These are phyloP conservation scores for Backusella luteola DNA, from an alignment of 192 early-diverging fungal species.

Conservation along the genomic window DNA sequence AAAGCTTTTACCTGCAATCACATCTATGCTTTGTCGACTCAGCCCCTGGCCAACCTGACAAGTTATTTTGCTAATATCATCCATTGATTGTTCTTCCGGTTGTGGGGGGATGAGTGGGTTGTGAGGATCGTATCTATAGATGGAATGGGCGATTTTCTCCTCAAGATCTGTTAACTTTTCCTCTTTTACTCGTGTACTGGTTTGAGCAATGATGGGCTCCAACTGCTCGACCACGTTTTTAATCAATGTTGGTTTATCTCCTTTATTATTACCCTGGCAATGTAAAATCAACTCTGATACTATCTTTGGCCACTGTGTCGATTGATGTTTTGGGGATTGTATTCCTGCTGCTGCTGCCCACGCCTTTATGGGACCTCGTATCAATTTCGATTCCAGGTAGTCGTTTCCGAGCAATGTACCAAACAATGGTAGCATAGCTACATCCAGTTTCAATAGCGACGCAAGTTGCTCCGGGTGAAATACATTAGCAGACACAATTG, in stretches of 20 bases:
- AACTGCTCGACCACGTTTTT: slow-evolving; percentile 6
- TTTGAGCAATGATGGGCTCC: slow-evolving; percentile 13
- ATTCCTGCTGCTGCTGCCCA: background rate
- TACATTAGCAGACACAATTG: slow-evolving; percentile 31
- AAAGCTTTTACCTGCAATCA: slow-evolving; percentile 34
- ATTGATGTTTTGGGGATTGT: slow-evolving; percentile 8
- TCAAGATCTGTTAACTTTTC: slow-evolving; percentile 5
- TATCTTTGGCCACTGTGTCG: slow-evolving; percentile 16
- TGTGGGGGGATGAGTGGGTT: background rate
- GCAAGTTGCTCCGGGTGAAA: slow-evolving; percentile 40
- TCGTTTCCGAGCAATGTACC: slow-evolving; percentile 52
- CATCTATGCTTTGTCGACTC: slow-evolving; percentile 47
- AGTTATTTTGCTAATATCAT: background rate
- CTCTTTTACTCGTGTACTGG: background rate
- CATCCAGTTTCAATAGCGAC: slow-evolving; percentile 30
- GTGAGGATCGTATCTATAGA: slow-evolving; percentile 21
- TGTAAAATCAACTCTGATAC: slow-evolving; percentile 19
- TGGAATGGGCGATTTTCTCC: slow-evolving; percentile 20
- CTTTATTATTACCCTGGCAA: background rate
- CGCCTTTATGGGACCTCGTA: background rate
- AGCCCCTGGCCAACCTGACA: slow-evolving; percentile 12
- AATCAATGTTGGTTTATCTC: background rate
- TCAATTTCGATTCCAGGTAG: slow-evolving; percentile 35
- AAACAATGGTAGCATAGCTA: slow-evolving; percentile 42
- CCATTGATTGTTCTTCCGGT: background rate